phyloP scores from a whole-genome alignment of 1,284 basidiomycete genomes.

The Apiotrichum laibachii region DNA sequence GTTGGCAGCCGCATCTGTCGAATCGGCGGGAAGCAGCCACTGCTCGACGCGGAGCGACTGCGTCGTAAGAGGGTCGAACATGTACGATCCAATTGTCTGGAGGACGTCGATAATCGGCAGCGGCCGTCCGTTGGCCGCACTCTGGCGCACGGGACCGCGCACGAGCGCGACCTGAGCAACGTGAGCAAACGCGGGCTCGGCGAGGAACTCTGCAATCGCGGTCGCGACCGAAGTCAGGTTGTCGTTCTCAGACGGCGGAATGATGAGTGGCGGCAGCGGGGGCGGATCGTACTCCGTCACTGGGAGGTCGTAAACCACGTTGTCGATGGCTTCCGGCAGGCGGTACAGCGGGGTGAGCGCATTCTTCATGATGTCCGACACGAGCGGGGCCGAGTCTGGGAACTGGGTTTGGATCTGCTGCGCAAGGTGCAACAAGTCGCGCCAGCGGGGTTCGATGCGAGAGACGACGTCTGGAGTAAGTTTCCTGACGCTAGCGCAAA shows the following conservation, averaged over 20 bases:
- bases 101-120: constrained; percentile 27
- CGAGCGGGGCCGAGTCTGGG: background rate
- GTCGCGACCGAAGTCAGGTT: background rate
- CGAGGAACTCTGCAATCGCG: constrained; percentile 11
- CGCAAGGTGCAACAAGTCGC: constrained; percentile 21
- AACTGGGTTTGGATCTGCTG: constrained; percentile 10
- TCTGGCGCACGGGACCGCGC: constrained; percentile 25
- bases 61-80: constrained; percentile 14
- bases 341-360: constrained; percentile 5
- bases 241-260: background rate
- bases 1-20: background rate
- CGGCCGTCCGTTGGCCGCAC: constrained; percentile 17
- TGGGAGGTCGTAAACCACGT: constrained; percentile 5
- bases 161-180: constrained; percentile 11
- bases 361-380: background rate
- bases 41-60: constrained; percentile 14
- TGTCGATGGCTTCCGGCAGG: background rate
- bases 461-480: constrained; percentile 16
- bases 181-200: constrained; percentile 6
- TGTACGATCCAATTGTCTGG: constrained; percentile 22
- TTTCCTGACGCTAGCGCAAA: background rate
- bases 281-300: constrained; percentile 14
- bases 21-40: constrained; percentile 14
- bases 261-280: constrained; percentile 10
- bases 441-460: constrained; percentile 19